Base-by-base conservation (phyloP, 306 rosid genomes). In the Delonix regia region DNA sequence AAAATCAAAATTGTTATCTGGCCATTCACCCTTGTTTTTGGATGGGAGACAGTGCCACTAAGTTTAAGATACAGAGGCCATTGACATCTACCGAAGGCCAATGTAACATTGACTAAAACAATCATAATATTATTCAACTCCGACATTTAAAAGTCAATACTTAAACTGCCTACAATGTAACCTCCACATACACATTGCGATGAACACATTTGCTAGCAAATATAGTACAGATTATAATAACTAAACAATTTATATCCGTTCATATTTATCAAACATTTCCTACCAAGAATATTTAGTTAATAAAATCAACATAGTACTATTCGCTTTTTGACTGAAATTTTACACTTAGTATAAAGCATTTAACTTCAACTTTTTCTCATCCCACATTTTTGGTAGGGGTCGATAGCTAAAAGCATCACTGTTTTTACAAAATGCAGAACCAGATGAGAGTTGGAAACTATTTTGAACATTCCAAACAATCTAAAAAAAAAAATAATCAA, bases 31-130 rank as follows among this genome's bases (percentile, higher is more conserved):
- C 44, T 18, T 45, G 16, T 59, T 48, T 16, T 30, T n/a, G 5
- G 24, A 71, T 24, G 69, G 28, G 64, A 56, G 44, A 53, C 33
- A 66, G 19, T 34, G 33, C 25, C 60, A 48, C 12, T 41, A 53
- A 9, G 4, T 25, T n/a, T 11, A 25, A 47, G 44, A 72, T 63
- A 34, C 55, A 77, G 64, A 57, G 24, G 21, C 34, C n/a, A 56
- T 24, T 2, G 18, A 59, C 69, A 77, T 65, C n/a, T 71, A 42
- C 34, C 38, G 36, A 16, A 49, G 59, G 63, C 9, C 74, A 63
- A 47, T 78, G 44, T 25, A 39, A 78, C 56, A 19, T 36, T 70
- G 71, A 77, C 69, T 69, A 53, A 45, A 51, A 61, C 62, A 52
- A 42, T 71, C 71, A 55, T 48, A 53, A 30, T 16, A 62, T 51